phyloP scores from a whole-genome alignment of 805 yeast species.

The Brettanomyces bruxellensis region DNA sequence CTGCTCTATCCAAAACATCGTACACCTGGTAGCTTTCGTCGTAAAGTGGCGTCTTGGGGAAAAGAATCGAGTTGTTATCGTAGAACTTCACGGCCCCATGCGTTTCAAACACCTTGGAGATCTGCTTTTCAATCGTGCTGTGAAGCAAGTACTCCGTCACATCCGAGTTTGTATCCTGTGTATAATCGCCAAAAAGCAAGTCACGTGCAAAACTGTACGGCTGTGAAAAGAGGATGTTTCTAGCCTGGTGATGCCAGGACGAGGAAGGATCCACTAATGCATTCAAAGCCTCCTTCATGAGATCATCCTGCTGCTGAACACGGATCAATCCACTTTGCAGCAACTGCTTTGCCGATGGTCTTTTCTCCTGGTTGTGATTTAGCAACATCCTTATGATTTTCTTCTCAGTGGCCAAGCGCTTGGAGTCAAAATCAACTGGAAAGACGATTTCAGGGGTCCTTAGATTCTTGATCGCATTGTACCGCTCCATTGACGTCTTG shows the following conservation, averaged over 20 bases:
- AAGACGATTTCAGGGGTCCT: constrained; percentile 54
- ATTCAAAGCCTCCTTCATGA: constrained; percentile 79
- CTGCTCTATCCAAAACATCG: constrained; percentile 77
- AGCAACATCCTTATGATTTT: constrained; percentile 58
- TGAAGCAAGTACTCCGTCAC: constrained; percentile 46
- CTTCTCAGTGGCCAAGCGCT: constrained; percentile 47
- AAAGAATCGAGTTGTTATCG: constrained; percentile 57
- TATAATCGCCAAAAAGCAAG: constrained; percentile 60
- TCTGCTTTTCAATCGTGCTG: constrained; percentile 48
- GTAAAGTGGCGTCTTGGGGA: constrained; percentile 74
- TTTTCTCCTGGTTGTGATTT: constrained; percentile 65
- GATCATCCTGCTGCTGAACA: constrained; percentile 81
- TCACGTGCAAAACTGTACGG: constrained; percentile 82
- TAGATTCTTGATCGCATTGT: constrained; percentile 55
- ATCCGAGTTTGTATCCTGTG: constrained; percentile 16
- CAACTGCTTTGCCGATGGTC: constrained; percentile 76
- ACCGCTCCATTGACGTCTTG: constrained; percentile 92
- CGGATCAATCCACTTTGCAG: constrained; percentile 80
- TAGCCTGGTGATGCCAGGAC: constrained; percentile 89
- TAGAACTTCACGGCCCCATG: constrained; percentile 78
- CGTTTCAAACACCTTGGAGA: constrained; percentile 53
- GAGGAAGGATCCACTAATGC: constrained; percentile 85
- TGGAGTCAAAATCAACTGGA: constrained; percentile 56
- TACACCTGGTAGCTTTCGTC: constrained; percentile 56
- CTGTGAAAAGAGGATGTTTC: constrained; percentile 77